phyloP scores from a whole-genome alignment of 2,329 filamentous ascomycete genomes.

The Tolypocladium ovalisporum region DNA sequence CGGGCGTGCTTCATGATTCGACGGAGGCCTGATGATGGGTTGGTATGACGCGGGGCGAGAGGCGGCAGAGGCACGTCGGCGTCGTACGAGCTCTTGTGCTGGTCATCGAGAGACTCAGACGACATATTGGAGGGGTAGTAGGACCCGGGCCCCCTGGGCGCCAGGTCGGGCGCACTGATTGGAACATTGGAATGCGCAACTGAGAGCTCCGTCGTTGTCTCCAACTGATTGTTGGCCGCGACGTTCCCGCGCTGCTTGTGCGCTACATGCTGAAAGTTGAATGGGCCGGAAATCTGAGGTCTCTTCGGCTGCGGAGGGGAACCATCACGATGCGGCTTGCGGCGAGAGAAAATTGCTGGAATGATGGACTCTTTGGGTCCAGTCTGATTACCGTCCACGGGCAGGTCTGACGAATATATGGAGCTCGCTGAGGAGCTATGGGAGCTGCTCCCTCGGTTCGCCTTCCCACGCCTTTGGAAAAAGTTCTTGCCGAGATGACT shows the following conservation, averaged over 20 bases:
- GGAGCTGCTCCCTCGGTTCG: conserved; percentile 40
- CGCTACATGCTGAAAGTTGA: conserved; percentile 56
- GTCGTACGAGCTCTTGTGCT: neutral
- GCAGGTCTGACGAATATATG: conserved; percentile 33
- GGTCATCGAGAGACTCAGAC: conserved; percentile 21
- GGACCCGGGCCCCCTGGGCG: neutral
- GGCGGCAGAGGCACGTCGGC: conserved; percentile 4
- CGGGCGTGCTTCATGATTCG: conserved; percentile 30
- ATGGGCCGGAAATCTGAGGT: conserved; percentile 49
- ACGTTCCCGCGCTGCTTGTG: conserved; percentile 43
- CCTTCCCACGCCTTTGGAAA: conserved; percentile 40
- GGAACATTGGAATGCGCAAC: neutral
- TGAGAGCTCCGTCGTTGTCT: neutral
- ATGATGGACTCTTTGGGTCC: conserved; percentile 33
- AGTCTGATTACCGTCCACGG: conserved; percentile 20
- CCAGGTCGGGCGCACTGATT: neutral
- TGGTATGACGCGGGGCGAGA: conserved; percentile 9
- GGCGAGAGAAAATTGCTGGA: conserved; percentile 39
- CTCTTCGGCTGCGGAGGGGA: conserved; percentile 26
- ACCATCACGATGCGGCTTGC: conserved; percentile 29
- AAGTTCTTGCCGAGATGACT: conserved; percentile 49
- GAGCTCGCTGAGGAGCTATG: conserved; percentile 37
- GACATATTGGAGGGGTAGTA: neutral
- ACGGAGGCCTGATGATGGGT: conserved; percentile 14
- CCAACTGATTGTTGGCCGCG: conserved; percentile 18